These are phyloP conservation scores for Aureobasidium melanogenum DNA, from an alignment of 2,329 filamentous ascomycete genomes.

Conservation along the genomic window DNA sequence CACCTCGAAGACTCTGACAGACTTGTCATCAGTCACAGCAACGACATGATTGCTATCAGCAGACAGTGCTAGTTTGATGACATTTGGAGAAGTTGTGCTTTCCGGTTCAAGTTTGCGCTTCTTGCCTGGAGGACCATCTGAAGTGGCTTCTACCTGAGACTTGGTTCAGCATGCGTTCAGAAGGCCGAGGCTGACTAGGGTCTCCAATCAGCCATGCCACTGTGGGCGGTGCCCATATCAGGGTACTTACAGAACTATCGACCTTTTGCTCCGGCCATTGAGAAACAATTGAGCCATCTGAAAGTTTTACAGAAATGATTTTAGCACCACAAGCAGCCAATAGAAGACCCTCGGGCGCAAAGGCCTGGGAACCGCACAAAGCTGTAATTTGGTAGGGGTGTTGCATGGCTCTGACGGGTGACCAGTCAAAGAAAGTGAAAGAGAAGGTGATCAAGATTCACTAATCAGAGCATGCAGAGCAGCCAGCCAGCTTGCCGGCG, in stretches of 20 bases:
- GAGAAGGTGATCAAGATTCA: too few species aligned
- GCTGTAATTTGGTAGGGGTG: conserved; percentile 6
- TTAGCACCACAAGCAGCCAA: conserved; percentile 66
- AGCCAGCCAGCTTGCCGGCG: neutral
- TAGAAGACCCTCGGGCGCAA: conserved; percentile 40
- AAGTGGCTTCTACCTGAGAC: neutral
- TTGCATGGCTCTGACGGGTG: neutral
- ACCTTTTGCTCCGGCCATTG: conserved; percentile 45
- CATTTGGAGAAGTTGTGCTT: conserved; percentile 34
- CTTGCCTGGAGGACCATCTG: conserved; percentile 30
- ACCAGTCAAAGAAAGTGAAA: neutral
- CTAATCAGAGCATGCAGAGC: neutral
- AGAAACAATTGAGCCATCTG: conserved; percentile 50
- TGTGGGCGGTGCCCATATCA: neutral
- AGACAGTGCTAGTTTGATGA: conserved; percentile 60
- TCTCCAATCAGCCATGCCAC: neutral
- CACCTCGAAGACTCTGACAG: conserved; percentile 70
- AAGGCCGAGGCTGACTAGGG: neutral
- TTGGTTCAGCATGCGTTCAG: neutral
- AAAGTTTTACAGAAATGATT: conserved; percentile 58
- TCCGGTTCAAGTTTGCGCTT: conserved; percentile 30
- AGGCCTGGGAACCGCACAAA: neutral
- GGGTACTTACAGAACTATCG: conserved; percentile 12
- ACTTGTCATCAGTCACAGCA: conserved; percentile 84
- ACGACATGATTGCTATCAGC: conserved; percentile 59